Percentiles rank a stretch among this genome's conserved stretches.
These are phyloP conservation scores for Cinchona pubescens DNA, from an alignment of 257 asterid genomes.

Conservation along the genomic window DNA sequence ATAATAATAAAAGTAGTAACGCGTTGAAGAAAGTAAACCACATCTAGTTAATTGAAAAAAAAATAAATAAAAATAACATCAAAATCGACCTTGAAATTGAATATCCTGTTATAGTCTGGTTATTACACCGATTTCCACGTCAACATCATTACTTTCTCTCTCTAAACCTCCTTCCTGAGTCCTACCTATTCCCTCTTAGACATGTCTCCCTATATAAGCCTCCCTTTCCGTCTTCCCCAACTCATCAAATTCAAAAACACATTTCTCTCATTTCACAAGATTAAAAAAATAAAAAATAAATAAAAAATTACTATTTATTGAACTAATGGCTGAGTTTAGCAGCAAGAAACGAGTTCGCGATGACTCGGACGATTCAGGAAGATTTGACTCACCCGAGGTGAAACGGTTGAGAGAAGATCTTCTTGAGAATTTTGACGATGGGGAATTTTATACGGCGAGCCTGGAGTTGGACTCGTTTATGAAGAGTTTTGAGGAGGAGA, in stretches of 20 bases:
- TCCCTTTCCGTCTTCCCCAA: conserved; percentile 13
- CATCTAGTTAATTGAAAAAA: no score
- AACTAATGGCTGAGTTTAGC: conserved; percentile 49
- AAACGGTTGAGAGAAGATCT: conserved; percentile 66
- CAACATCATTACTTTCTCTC: conserved; percentile 35
- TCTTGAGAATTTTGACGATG: conserved; percentile 48
- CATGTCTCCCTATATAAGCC: conserved; percentile 40
- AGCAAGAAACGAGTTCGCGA: conserved; percentile 48
- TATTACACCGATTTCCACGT: no score
- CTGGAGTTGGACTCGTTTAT: conserved; percentile 72
- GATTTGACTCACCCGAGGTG: conserved; percentile 58
- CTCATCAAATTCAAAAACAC: conserved; percentile 4
- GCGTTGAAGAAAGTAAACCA: no score
- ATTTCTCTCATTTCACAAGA: no score
- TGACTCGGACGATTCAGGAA: conserved; percentile 38
- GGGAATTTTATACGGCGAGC: conserved; percentile 39
- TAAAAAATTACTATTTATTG: no score
- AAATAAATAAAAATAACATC: no score
- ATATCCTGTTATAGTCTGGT: no score
- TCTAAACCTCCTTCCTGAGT: conserved; percentile 2
- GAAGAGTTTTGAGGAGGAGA: conserved; percentile 82
- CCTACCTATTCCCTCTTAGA: no score
- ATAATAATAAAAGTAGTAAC: no score
- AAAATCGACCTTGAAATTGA: no score
- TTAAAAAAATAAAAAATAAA: no score